Conservation (phyloP, 2,329 filamentous ascomycete genomes). For the Sclerotinia minor region DNA sequence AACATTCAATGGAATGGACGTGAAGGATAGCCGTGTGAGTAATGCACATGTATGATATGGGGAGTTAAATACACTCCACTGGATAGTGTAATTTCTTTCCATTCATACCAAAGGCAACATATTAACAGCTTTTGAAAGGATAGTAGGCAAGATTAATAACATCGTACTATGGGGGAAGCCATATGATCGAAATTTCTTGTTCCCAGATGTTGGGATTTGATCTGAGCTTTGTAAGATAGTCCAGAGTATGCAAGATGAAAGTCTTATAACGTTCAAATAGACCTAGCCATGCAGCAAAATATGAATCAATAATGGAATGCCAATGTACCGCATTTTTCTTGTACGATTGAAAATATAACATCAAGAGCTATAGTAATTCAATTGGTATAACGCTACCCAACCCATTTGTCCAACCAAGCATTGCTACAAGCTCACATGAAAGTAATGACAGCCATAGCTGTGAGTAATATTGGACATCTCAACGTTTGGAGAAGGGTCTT, state of each 20-base stretch:
- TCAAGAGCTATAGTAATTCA: background rate
- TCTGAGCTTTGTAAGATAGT: background rate
- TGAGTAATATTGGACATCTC: background rate
- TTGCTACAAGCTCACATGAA: background rate
- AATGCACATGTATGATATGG: conserved; percentile 2
- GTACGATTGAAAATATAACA: too few relatives aligned
- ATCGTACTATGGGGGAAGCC: background rate
- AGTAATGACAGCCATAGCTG: background rate
- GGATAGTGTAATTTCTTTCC: background rate
- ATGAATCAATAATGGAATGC: background rate
- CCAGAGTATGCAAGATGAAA: background rate
- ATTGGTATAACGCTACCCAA: background rate
- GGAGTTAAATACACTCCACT: conserved; percentile 8
- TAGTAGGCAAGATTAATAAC: background rate
- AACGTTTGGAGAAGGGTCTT: conserved; percentile 28
- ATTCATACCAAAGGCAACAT: background rate
- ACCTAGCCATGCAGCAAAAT: background rate
- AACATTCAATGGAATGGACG: background rate
- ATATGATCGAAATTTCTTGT: background rate
- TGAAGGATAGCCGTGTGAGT: background rate
- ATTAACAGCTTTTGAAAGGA: background rate
- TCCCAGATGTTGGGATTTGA: background rate
- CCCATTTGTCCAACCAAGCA: background rate
- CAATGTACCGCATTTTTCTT: background rate
- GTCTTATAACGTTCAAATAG: background rate